Conservation (phyloP, 148 eudicot genomes). For the Fallopia convolvulus region DNA sequence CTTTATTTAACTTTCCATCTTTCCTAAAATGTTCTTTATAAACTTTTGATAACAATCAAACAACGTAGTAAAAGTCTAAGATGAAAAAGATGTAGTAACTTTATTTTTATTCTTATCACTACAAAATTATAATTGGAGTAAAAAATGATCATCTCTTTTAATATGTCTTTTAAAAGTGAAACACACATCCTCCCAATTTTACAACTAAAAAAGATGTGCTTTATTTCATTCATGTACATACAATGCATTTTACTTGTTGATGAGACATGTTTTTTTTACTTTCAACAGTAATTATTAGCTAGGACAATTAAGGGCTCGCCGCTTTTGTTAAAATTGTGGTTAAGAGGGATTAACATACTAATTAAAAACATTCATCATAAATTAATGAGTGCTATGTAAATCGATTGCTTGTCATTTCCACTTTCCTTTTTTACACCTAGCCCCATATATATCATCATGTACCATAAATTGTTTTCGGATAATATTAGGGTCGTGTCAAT, state of each 20-base stretch:
- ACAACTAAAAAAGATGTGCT: neutral
- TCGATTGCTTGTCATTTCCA: constrained; percentile 5
- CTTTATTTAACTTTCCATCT: neutral
- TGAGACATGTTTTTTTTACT: neutral
- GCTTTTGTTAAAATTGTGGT: neutral
- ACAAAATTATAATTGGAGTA: neutral
- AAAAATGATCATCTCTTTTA: neutral
- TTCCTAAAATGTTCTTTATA: neutral
- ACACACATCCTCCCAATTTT: neutral
- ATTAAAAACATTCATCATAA: neutral
- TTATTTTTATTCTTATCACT: neutral
- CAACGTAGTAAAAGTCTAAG: neutral
- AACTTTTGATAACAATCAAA: neutral
- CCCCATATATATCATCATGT: neutral
- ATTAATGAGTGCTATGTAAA: neutral
- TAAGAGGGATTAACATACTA: neutral
- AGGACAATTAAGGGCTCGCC: neutral
- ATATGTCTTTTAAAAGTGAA: neutral
- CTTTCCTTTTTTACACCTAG: neutral
- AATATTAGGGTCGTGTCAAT: neutral
- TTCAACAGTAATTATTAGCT: neutral
- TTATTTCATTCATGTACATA: constrained; percentile 1
- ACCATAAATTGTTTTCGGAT: neutral
- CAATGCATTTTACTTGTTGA: neutral
- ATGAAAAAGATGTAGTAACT: neutral